These are phyloP conservation scores for Podila epigama DNA, from an alignment of 192 early-diverging fungal genomes.

Conservation along the genomic window DNA sequence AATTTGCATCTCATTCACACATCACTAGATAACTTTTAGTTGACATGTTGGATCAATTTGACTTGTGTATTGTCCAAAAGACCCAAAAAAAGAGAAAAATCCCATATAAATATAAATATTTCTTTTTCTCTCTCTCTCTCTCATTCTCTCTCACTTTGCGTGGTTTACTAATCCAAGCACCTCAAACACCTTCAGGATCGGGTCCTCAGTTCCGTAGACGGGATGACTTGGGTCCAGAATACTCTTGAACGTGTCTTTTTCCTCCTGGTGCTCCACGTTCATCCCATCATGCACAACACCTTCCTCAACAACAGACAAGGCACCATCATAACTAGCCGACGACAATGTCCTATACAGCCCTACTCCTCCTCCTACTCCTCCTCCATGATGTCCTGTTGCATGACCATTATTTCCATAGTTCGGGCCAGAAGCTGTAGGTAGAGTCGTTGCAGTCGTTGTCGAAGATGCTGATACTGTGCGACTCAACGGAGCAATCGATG, in stretches of 20 bases:
- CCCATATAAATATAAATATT: background rate
- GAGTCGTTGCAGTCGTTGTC: background rate
- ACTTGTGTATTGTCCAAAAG: too few species aligned
- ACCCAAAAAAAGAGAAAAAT: too few species aligned
- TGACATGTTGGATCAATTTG: too few species aligned
- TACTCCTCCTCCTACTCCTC: background rate
- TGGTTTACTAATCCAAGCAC: conserved; percentile 13
- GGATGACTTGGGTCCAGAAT: conserved; percentile 34
- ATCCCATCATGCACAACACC: background rate
- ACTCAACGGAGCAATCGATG: conserved; percentile 11
- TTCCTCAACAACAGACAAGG: background rate
- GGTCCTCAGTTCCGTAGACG: conserved; percentile 10
- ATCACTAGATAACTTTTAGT: too few species aligned
- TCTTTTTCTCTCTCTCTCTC: background rate
- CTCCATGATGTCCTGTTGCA: too few species aligned
- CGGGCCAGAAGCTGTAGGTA: too few species aligned
- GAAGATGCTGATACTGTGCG: background rate
- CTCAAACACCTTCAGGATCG: conserved; percentile 19
- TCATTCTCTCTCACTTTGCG: background rate
- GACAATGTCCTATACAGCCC: background rate
- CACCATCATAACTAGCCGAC: background rate
- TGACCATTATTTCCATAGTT: too few species aligned
- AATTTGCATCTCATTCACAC: too few species aligned
- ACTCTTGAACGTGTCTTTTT: conserved; percentile 6
- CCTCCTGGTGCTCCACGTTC: background rate